Percentiles rank a stretch among this genome's conserved stretches.
phyloP scores from a whole-genome alignment of 192 early-diverging fungal genomes.

The Gaertneriomyces semiglobifer region DNA sequence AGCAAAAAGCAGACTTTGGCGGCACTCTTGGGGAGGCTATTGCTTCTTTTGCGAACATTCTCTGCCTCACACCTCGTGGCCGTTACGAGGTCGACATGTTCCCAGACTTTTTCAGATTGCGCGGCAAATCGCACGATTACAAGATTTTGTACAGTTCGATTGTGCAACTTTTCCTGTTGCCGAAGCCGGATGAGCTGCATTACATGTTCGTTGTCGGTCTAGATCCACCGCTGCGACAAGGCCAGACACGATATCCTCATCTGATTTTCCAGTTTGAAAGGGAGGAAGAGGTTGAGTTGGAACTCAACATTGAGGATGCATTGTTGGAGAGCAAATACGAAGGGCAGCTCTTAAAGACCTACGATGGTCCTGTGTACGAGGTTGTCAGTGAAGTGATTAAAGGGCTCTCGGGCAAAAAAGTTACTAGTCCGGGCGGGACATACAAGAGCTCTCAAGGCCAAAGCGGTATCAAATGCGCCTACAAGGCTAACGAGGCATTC shows the following conservation, averaged over 20 bases:
- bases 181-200: constrained; percentile 91
- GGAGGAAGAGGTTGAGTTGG: constrained; percentile 84
- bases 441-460: constrained; percentile 66
- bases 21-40: constrained; percentile 83
- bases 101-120: constrained; percentile 83
- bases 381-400: constrained; percentile 84
- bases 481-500: constrained; percentile 95
- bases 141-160: constrained; percentile 87
- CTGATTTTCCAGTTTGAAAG: constrained; percentile 93
- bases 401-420: constrained; percentile 72
- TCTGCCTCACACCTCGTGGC: constrained; percentile 92
- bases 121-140: constrained; percentile 98
- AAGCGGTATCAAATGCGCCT: constrained; percentile 86
- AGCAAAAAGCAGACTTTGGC: constrained; percentile 85
- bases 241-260: constrained; percentile 92
- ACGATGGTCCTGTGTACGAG: constrained; percentile 83
- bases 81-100: constrained; percentile 95
- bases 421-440: constrained; percentile 62
- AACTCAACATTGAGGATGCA: constrained; percentile 74
- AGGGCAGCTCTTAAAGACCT: constrained; percentile 72
- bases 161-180: constrained; percentile 79
- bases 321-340: constrained; percentile 64
- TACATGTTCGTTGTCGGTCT: constrained; percentile 90
- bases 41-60: constrained; percentile 80
- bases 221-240: constrained; percentile 94